phyloP scores from a whole-genome alignment of 495 filamentous ascomycete species.

The Neurospora cerealis region DNA sequence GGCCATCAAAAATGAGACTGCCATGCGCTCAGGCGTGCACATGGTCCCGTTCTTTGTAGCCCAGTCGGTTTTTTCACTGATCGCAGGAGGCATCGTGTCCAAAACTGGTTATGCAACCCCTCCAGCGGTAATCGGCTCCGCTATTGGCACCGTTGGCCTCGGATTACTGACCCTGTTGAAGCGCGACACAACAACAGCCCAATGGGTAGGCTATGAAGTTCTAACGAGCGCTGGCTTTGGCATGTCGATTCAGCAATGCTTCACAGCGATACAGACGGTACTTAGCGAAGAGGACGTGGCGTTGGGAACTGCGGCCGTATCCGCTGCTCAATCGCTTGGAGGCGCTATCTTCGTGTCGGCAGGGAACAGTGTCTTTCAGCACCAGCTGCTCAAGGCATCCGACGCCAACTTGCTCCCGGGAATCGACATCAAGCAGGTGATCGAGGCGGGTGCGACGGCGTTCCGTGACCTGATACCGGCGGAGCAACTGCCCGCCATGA shows the following conservation, averaged over 20 bases:
- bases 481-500: slow-evolving; percentile 17
- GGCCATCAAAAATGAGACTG: slow-evolving; percentile 53
- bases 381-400: slow-evolving; percentile 34
- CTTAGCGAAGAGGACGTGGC: slow-evolving; percentile 44
- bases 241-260: slow-evolving; percentile 48
- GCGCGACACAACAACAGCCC: slow-evolving; percentile 33
- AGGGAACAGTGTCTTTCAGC: slow-evolving; percentile 51
- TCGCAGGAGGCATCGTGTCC: slow-evolving; percentile 31
- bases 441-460: slow-evolving; percentile 41
- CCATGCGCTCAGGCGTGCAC: slow-evolving; percentile 56
- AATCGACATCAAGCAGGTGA: slow-evolving; percentile 19
- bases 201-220: slow-evolving; percentile 60
- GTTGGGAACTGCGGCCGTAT: slow-evolving; percentile 50
- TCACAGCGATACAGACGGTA: slow-evolving; percentile 43
- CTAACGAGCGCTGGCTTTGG: slow-evolving; percentile 49
- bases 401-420: slow-evolving; percentile 10
- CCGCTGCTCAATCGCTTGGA: slow-evolving; percentile 51
- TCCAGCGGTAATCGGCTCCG: slow-evolving; percentile 36
- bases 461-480: slow-evolving; percentile 23
- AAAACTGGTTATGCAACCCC: slow-evolving; percentile 37
- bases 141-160: slow-evolving; percentile 48
- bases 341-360: slow-evolving; percentile 53
- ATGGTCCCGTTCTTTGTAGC: slow-evolving; percentile 56
- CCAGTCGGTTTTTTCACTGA: slow-evolving; percentile 46
- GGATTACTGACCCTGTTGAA: slow-evolving; percentile 56